Conservation (phyloP, 1,284 basidiomycete species). For the Somion occarium region DNA sequence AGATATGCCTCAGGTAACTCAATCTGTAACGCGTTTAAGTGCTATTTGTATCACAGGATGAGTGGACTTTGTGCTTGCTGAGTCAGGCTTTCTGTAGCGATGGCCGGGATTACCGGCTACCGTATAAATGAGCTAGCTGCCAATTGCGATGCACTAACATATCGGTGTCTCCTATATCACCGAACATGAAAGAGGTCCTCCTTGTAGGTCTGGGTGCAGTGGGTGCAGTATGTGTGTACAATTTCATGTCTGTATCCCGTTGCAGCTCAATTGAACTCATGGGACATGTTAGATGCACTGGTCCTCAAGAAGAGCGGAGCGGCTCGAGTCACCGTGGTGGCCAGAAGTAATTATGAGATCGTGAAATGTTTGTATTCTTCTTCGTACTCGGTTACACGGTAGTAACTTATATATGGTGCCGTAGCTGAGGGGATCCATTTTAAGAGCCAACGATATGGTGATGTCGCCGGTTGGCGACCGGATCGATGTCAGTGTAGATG, state of each 20-base stretch:
- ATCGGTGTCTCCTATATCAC: no score
- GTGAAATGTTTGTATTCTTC: conserved; percentile 12
- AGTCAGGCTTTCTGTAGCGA: no score
- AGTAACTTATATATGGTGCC: no score
- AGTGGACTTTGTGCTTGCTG: no score
- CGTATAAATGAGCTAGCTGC: no score
- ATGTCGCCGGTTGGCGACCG: conserved; percentile 55
- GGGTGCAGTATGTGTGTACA: conserved; percentile 47
- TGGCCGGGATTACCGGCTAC: no score
- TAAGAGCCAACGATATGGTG: conserved; percentile 55
- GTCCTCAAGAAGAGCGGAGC: conserved; percentile 58
- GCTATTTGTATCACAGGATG: no score
- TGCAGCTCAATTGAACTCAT: neutral
- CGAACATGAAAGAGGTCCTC: conserved; percentile 41
- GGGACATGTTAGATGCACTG: conserved; percentile 56
- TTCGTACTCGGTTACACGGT: neutral
- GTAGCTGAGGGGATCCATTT: conserved; percentile 53
- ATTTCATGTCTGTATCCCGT: neutral
- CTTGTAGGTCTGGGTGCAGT: conserved; percentile 56
- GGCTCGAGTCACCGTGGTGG: conserved; percentile 69
- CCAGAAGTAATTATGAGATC: conserved; percentile 65
- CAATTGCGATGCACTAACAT: no score
- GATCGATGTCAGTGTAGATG: conserved; percentile 51
- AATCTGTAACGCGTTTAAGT: no score
- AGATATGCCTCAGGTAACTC: no score